Percentiles rank a stretch among this genome's conserved stretches.
Conservation (phyloP, 805 yeast genomes). For the Isabelozyma gotoi region DNA sequence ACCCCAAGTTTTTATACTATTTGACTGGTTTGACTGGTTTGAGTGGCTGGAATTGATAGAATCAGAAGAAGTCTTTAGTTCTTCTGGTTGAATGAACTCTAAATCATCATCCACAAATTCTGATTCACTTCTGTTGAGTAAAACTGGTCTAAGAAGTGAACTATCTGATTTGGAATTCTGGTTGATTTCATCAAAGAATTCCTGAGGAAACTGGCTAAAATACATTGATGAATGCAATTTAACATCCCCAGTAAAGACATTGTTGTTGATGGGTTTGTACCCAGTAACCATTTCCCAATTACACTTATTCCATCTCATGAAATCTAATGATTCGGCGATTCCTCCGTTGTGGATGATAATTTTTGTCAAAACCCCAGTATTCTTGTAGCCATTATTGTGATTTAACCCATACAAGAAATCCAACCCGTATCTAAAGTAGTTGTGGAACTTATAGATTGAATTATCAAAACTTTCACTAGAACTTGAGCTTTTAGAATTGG, state of each 20-base stretch:
- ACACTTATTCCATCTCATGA: conserved; percentile 54
- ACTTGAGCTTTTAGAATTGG: background rate
- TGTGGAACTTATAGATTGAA: conserved; percentile 46
- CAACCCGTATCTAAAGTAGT: conserved; percentile 54
- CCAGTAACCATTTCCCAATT: conserved; percentile 37
- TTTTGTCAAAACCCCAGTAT: conserved; percentile 40
- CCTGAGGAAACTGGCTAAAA: conserved; percentile 27
- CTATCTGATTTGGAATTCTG: conserved; percentile 1
- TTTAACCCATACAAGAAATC: conserved; percentile 52
- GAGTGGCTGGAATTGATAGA: conserved; percentile 5
- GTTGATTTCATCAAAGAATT: conserved; percentile 15
- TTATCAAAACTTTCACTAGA: conserved; percentile 6
- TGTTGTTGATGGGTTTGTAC: background rate
- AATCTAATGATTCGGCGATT: conserved; percentile 49
- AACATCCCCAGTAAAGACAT: background rate
- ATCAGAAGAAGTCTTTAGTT: conserved; percentile 6
- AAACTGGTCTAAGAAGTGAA: conserved; percentile 26
- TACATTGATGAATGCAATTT: conserved; percentile 26
- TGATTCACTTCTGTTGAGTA: conserved; percentile 38
- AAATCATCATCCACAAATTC: conserved; percentile 40
- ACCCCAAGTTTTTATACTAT: conserved; percentile 35
- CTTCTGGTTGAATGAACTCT: conserved; percentile 27
- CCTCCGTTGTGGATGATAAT: conserved; percentile 53
- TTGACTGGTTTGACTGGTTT: conserved; percentile 9
- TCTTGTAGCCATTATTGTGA: conserved; percentile 9